Evolutionary conservation across 768 basidiomycete species (phyloP).

Genomic region (Ephemerocybe angulata): DNA sequence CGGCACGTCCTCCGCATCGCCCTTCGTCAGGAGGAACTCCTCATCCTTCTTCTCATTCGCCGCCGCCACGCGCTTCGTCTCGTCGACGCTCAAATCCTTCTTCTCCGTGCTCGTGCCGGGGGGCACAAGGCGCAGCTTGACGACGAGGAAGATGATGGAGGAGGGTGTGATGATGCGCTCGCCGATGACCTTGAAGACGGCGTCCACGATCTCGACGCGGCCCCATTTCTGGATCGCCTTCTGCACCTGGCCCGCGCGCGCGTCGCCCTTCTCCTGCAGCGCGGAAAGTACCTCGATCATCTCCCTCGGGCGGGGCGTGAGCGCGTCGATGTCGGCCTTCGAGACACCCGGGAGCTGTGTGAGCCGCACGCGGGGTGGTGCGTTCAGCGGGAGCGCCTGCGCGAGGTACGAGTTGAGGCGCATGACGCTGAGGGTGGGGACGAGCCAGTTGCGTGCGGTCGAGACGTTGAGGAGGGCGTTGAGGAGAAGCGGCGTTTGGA

Average conservation of each 20-base stretch:
- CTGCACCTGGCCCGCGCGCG: constrained; percentile 47
- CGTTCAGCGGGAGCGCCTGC: constrained; percentile 71
- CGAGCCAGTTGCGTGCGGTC: constrained; percentile 84
- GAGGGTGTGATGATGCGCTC: constrained; percentile 86
- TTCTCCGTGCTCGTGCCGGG: constrained; percentile 37
- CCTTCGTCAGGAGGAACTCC: constrained; percentile 60
- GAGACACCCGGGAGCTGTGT: constrained; percentile 79
- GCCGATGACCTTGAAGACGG: constrained; percentile 88
- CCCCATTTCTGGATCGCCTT: constrained; percentile 71
- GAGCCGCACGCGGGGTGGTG: constrained; percentile 45
- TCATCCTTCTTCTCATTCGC: constrained; percentile 62
- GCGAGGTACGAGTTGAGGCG: constrained; percentile 77
- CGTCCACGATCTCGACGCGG: constrained; percentile 75
- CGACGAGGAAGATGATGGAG: constrained; percentile 79
- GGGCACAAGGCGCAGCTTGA: constrained; percentile 74
- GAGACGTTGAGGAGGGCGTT: constrained; percentile 80
- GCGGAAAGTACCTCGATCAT: constrained; percentile 43
- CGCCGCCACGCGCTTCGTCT: constrained; percentile 44
- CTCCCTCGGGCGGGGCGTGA: constrained; percentile 34
- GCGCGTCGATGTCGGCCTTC: constrained; percentile 40
- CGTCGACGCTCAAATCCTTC: constrained; percentile 43
- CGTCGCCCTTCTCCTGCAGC: constrained; percentile 51
- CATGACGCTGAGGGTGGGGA: constrained; percentile 73
- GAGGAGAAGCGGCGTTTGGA: constrained; percentile 69
- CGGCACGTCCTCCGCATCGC: constrained; percentile 63